phyloP scores from a whole-genome alignment of 1,139 yeast species.

The Eremothecium sinecaudum region DNA sequence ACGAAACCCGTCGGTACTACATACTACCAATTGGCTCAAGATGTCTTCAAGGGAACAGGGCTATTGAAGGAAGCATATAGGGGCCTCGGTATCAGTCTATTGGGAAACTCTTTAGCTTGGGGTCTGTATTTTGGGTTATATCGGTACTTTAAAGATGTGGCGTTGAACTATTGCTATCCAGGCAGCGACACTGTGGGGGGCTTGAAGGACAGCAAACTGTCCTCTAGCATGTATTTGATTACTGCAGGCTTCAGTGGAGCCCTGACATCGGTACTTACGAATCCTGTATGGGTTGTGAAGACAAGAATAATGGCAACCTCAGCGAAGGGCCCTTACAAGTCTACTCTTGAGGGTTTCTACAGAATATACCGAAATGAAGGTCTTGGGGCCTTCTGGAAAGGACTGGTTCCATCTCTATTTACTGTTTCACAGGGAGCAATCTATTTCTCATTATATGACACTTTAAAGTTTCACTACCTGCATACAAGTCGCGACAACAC shows the following conservation, averaged over 20 bases:
- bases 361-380: slow-evolving; percentile 57
- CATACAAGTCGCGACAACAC: slow-evolving; percentile 14
- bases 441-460: slow-evolving; percentile 79
- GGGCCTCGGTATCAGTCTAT: slow-evolving; percentile 69
- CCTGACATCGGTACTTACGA: slow-evolving; percentile 65
- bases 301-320: slow-evolving; percentile 71
- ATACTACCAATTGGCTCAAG: slow-evolving; percentile 14
- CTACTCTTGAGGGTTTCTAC: slow-evolving; percentile 46
- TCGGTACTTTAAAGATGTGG: slow-evolving; percentile 43
- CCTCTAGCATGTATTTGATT: slow-evolving; percentile 33
- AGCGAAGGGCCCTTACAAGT: slow-evolving; percentile 45
- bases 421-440: slow-evolving; percentile 85
- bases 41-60: slow-evolving; percentile 10
- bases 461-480: slow-evolving; percentile 35
- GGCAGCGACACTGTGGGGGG: not conserved
- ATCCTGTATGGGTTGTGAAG: slow-evolving; percentile 95
- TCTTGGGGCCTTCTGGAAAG: slow-evolving; percentile 64
- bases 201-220: slow-evolving; percentile 22
- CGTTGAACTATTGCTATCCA: slow-evolving; percentile 9
- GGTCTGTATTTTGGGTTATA: slow-evolving; percentile 73
- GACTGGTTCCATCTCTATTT: slow-evolving; percentile 69
- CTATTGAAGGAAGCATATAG: slow-evolving; percentile 43
- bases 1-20: slow-evolving; percentile 14
- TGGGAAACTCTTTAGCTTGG: slow-evolving; percentile 88
- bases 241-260: slow-evolving; percentile 65